Conservation (phyloP, 2,329 filamentous ascomycete species). For the Falciphora oryzae region DNA sequence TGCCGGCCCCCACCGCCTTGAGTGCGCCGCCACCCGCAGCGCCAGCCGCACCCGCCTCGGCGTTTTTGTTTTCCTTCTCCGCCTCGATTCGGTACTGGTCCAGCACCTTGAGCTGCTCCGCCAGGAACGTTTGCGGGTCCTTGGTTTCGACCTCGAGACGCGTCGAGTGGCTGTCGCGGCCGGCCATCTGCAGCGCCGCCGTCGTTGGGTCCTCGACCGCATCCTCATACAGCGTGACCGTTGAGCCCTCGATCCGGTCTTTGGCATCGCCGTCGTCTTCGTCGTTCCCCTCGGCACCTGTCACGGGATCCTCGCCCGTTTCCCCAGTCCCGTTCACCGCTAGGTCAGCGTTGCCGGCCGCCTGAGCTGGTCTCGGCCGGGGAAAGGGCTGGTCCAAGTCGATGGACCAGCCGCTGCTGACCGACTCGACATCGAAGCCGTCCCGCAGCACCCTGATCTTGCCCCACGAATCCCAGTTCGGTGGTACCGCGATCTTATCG, state of each 20-base stretch:
- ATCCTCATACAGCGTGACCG: conserved; percentile 70
- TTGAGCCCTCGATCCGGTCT: conserved; percentile 44
- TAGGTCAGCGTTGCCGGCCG: background rate
- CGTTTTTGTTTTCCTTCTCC: conserved; percentile 17
- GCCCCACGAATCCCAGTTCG: conserved; percentile 98
- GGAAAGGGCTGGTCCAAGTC: conserved; percentile 62
- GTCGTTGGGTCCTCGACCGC: conserved; percentile 71
- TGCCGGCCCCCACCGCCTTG: conserved; percentile 7
- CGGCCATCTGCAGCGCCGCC: conserved; percentile 51
- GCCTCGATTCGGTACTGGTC: conserved; percentile 53
- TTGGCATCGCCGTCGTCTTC: conserved; percentile 21
- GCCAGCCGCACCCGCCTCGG: background rate
- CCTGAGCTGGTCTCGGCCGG: background rate
- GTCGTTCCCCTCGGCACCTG: conserved; percentile 14
- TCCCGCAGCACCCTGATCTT: conserved; percentile 92
- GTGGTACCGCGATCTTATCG: conserved; percentile 88
- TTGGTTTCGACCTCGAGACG: conserved; percentile 59
- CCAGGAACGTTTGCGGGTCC: conserved; percentile 73
- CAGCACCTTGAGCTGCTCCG: conserved; percentile 67
- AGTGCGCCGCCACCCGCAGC: conserved; percentile 27
- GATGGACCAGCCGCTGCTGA: conserved; percentile 79
- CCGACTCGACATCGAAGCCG: conserved; percentile 82
- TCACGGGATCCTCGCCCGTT: background rate
- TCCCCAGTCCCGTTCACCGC: background rate
- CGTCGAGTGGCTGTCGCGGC: conserved; percentile 38